phyloP scores from a whole-genome alignment of 2,329 filamentous ascomycete species.

The Cladophialophora bantiana region DNA sequence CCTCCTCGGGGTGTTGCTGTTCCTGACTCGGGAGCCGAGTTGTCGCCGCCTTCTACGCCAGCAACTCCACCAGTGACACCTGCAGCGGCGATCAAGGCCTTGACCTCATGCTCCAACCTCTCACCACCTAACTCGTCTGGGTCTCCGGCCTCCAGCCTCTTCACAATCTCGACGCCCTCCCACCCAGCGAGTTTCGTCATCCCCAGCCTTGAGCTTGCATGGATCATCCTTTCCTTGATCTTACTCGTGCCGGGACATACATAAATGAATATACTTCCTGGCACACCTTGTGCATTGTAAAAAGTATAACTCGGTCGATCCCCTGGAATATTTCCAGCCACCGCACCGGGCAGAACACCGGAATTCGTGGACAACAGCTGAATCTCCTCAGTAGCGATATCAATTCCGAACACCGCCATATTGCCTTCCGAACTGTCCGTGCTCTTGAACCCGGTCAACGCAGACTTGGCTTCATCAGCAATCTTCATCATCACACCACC shows the following conservation, averaged over 20 bases:
- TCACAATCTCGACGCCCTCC: conserved; percentile 63
- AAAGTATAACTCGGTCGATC: conserved; percentile 67
- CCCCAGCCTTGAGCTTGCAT: conserved; percentile 64
- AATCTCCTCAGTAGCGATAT: conserved; percentile 61
- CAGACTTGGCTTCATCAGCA: conserved; percentile 61
- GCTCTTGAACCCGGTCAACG: conserved; percentile 52
- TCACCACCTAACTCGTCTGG: conserved; percentile 64
- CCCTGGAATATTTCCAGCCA: conserved; percentile 58
- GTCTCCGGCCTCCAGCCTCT: conserved; percentile 67
- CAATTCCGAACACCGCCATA: conserved; percentile 50
- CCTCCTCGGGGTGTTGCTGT: conserved; percentile 57
- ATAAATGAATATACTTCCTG: conserved; percentile 66
- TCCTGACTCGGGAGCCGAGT: conserved; percentile 47
- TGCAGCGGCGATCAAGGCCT: conserved; percentile 9
- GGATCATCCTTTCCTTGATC: conserved; percentile 71
- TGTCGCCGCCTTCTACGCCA: conserved; percentile 21
- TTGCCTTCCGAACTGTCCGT: conserved; percentile 29
- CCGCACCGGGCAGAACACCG: conserved; percentile 49
- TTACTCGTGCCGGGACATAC: conserved; percentile 67
- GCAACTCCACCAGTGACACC: conserved; percentile 22
- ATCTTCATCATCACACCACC: conserved; percentile 59
- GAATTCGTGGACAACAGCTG: conserved; percentile 52
- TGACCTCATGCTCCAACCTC: conserved; percentile 61
- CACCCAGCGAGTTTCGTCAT: conserved; percentile 62
- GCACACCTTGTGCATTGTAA: conserved; percentile 48